Conservation (phyloP, 2,329 filamentous ascomycete species). For the Aspergillus sojae region DNA sequence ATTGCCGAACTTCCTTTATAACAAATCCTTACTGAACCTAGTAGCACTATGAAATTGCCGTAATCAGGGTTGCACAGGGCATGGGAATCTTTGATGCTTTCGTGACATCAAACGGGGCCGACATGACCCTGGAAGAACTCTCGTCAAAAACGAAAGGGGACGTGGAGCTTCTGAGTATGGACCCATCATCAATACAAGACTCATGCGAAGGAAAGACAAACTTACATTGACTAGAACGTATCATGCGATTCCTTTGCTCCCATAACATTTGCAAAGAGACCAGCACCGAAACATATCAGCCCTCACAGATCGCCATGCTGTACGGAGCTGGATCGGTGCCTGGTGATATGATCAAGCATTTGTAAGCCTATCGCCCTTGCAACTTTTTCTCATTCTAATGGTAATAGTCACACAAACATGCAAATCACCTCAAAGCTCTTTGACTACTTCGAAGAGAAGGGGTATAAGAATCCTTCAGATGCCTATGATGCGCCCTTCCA, state of each 20-base stretch:
- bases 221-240: constrained; percentile 17
- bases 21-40: neutral
- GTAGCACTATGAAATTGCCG: constrained; percentile 12
- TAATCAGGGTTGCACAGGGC: constrained; percentile 19
- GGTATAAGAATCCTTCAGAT: constrained; percentile 32
- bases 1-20: no score
- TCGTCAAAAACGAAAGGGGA: constrained; percentile 16
- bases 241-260: constrained; percentile 23
- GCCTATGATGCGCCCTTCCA: constrained; percentile 34
- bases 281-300: constrained; percentile 12
- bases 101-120: neutral
- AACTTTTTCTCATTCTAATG: neutral
- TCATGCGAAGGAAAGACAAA: neutral
- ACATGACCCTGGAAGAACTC: constrained; percentile 19
- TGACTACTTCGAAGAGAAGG: constrained; percentile 31
- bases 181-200: neutral
- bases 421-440: constrained; percentile 21
- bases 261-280: constrained; percentile 19
- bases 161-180: constrained; percentile 17
- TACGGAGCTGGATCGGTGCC: constrained; percentile 12
- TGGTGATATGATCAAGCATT: constrained; percentile 21
- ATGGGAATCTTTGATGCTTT: constrained; percentile 29
- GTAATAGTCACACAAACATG: constrained; percentile 15
- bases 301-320: constrained; percentile 15
- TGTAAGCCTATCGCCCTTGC: constrained; percentile 17